A percentile compares a stretch with the other conserved stretches of the same genome.
Evolutionary conservation across 1,139 yeast species (phyloP).

Genomic region (Sugiyamaella grinbergsii): DNA sequence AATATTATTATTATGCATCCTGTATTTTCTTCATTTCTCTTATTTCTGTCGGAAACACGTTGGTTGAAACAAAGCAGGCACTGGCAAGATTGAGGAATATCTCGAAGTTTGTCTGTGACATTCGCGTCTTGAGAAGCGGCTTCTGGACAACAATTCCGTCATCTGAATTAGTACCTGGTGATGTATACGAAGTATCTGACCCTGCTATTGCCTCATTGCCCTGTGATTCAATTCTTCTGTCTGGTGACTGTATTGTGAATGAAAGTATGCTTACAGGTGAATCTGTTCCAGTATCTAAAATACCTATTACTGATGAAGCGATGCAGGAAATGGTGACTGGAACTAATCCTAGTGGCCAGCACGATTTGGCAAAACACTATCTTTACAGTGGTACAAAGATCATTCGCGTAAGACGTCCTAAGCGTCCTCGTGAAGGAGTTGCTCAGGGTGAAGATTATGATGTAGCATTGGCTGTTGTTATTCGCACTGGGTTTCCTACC

Average conservation of each 20-base stretch:
- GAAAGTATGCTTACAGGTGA: slow-evolving; percentile 98
- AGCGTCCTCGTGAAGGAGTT: slow-evolving; percentile 42
- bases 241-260: slow-evolving; percentile 92
- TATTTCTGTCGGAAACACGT: slow-evolving; percentile 73
- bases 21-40: slow-evolving; percentile 88
- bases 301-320: slow-evolving; percentile 64
- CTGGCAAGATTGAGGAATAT: slow-evolving; percentile 71
- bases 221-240: slow-evolving; percentile 81
- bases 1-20: slow-evolving; percentile 88
- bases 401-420: slow-evolving; percentile 72
- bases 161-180: slow-evolving; percentile 92
- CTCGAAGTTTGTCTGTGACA: slow-evolving; percentile 72
- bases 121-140: slow-evolving; percentile 88
- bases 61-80: slow-evolving; percentile 80
- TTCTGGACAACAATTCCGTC: slow-evolving; percentile 88
- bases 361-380: slow-evolving; percentile 64
- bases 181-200: slow-evolving; percentile 85
- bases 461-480: slow-evolving; percentile 84
- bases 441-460: slow-evolving; percentile 51
- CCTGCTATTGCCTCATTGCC: slow-evolving; percentile 76
- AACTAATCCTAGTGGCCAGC: slow-evolving; percentile 60
- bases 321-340: slow-evolving; percentile 52
- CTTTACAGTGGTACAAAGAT: slow-evolving; percentile 87
- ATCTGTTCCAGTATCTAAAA: slow-evolving; percentile 91
- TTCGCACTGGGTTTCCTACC: slow-evolving; percentile 89